Evolutionary conservation across 2,329 filamentous ascomycete genomes (phyloP), one percentile per base, ranked within the genome.

Genomic region (Delphinella strobiligena): DNA sequence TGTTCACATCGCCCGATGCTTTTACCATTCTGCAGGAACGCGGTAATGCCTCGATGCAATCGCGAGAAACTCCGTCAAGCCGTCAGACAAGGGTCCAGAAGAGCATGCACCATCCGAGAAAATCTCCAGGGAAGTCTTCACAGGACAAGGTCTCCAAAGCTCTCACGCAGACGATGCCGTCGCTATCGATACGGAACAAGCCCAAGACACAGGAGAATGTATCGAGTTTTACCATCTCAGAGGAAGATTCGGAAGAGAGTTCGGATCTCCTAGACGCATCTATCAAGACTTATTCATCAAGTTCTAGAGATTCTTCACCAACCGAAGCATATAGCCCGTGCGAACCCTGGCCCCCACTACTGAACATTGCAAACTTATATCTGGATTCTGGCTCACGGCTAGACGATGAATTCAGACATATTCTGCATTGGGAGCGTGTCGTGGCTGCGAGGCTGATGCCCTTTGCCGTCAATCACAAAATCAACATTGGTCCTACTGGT

Each of bases 11-110:
- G n/a, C 71, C 67, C 4, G 62, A 66, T 12, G 75, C 68, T 52
- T 77, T 77, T 49, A 57, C 61, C 18, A 57, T 62, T 16, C 52
- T 70, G 7, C 67, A 70, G 5, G 71, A 74, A 47, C 73, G 73
- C 51, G 59, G 56, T n/a, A 34, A 34, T 9, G n/a, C 33, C 4
- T 34, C 30, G 22, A 31, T 14, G 31, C 17, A 30, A 37, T 15
- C 30, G 30, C 15, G 30, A 19, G 7, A 24, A 19, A n/a, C n/a
- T n/a, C n/a, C n/a, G n/a, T n/a, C n/a, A n/a, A n/a, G n/a, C n/a
- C n/a, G n/a, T n/a, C n/a, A n/a, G n/a, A n/a, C n/a, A n/a, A n/a
- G n/a, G n/a, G n/a, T n/a, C n/a, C n/a, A n/a, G n/a, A n/a, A n/a
- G n/a, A n/a, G n/a, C n/a, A n/a, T n/a, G n/a, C n/a, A n/a, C n/a